phyloP scores from a whole-genome alignment of 73 alveolate genomes.

The Halteria grandinella region DNA sequence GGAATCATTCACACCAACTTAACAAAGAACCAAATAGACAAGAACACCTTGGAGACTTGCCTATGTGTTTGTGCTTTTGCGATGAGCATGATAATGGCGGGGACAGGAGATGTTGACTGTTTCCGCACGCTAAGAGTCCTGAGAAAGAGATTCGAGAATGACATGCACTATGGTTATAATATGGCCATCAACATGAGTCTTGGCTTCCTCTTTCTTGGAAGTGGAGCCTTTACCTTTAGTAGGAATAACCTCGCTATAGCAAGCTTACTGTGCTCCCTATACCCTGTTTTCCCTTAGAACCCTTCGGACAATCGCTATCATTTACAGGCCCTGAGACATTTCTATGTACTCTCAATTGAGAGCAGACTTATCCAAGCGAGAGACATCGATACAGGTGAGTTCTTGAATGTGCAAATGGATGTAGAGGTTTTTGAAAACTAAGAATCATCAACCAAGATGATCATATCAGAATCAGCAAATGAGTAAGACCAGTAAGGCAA shows the following conservation, averaged over 20 bases:
- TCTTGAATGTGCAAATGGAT: slow-evolving; percentile 23
- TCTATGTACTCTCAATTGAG: slow-evolving; percentile 95
- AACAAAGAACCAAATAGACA: slow-evolving; percentile 90
- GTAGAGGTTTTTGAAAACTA: slow-evolving; percentile 18
- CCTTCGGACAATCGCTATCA: slow-evolving; percentile 94
- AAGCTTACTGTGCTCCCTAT: slow-evolving; percentile 83
- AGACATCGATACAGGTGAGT: slow-evolving; percentile 88
- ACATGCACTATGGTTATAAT: slow-evolving; percentile 96
- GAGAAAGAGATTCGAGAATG: slow-evolving; percentile 87
- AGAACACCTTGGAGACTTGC: slow-evolving; percentile 89
- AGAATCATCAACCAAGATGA: background rate
- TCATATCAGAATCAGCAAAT: background rate
- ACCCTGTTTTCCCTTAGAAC: slow-evolving; percentile 91
- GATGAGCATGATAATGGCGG: slow-evolving; percentile 94
- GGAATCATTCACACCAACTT: slow-evolving; percentile 38
- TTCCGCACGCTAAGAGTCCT: slow-evolving; percentile 85
- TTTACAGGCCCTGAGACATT: slow-evolving; percentile 95
- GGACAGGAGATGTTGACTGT: slow-evolving; percentile 95
- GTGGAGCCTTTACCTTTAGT: slow-evolving; percentile 92
- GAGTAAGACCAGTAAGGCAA: background rate
- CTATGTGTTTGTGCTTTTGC: slow-evolving; percentile 92
- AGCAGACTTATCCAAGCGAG: slow-evolving; percentile 85
- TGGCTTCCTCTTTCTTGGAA: slow-evolving; percentile 96
- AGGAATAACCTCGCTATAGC: slow-evolving; percentile 87
- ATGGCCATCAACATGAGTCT: slow-evolving; percentile 94